Base-by-base conservation (phyloP, 2,329 filamentous ascomycete genomes). In the Penicillium sclerotigenum region DNA sequence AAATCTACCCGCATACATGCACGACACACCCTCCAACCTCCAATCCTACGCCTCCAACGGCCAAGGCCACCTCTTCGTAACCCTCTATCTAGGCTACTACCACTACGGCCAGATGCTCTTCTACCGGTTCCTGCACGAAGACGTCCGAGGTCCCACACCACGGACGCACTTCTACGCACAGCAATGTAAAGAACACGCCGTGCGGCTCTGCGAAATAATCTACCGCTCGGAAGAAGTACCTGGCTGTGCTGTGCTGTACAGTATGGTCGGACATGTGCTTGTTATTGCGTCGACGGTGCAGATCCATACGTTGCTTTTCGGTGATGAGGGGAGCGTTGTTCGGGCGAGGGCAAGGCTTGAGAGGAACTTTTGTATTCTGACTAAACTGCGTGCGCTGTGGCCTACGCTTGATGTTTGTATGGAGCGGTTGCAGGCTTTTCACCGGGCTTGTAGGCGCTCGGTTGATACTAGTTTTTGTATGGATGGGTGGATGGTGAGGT, bases 251-350 rank as follows among this genome's bases (percentile, higher is more conserved):
- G 73, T 74, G 13, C 70, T 74, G 26, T 80, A 79, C 56, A 73
- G 69, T 10, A 75, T 79, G 67, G 74, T 79, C 1, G 78, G 75
- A 0, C 78, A 81, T 61, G 75, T 80, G 33, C 67, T 79, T 5
- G 75, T 79, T 10, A 75, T 81, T 28, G 71, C 77, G 0, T 80
- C 78, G 0, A 78, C 78, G 0, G 71, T 80, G 0, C 74, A 79
- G 47, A 71, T 80, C 13, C 77, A 80, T 54, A 79, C 69, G 0
- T 67, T 81, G 1, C 70, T 80, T 0, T 79, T 80, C 54, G 68
- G 68, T 1, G 68, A 73, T 20, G 71, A 76, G 20, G 58, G 54
- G 5, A 68, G 77, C 45, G 73, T 78, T 8, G 54, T 60, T 0
- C 60, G 65, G 4, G 74, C 77, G 2, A 70, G 71, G 29, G 57